phyloP scores from a whole-genome alignment of 169 alveolate species.

The Plasmodium coatneyi region DNA sequence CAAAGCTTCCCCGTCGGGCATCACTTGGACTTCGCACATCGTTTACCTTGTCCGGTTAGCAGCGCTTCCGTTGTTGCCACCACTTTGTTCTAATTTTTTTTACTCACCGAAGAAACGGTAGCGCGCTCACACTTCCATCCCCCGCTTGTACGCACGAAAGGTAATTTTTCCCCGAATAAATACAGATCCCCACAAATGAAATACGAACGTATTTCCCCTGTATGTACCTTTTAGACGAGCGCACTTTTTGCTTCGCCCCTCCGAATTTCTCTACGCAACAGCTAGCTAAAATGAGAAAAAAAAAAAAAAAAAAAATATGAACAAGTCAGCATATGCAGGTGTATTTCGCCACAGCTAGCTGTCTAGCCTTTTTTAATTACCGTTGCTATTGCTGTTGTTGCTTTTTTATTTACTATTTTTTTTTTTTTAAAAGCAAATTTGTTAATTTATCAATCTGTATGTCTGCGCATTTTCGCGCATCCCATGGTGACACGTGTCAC shows the following conservation, averaged over 20 bases:
- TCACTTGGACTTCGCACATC: not conserved
- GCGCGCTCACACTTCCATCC: not conserved
- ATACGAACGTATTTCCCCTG: slow-evolving; percentile 2
- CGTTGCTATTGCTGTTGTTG: not conserved
- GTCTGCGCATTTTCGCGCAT: not conserved
- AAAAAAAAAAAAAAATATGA: not conserved
- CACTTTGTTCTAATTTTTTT: not conserved
- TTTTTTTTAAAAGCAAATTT: not conserved
- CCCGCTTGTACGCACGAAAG: not conserved
- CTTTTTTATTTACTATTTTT: not conserved
- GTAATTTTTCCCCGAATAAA: not conserved
- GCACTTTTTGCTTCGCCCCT: not conserved
- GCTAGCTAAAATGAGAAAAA: not conserved
- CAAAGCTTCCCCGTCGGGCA: not conserved
- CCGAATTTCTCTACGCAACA: not conserved
- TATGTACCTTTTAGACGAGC: not conserved
- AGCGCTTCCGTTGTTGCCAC: not conserved
- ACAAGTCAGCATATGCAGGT: not conserved
- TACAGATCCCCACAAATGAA: not conserved
- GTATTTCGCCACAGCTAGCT: not conserved
- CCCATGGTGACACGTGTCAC: not conserved
- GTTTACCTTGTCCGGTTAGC: not conserved
- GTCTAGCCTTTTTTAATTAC: not conserved
- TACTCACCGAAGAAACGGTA: not conserved
- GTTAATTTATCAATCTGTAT: not conserved